Evolutionary conservation across 148 eudicot species (phyloP).

Genomic region (Chenopodium suecicum): DNA sequence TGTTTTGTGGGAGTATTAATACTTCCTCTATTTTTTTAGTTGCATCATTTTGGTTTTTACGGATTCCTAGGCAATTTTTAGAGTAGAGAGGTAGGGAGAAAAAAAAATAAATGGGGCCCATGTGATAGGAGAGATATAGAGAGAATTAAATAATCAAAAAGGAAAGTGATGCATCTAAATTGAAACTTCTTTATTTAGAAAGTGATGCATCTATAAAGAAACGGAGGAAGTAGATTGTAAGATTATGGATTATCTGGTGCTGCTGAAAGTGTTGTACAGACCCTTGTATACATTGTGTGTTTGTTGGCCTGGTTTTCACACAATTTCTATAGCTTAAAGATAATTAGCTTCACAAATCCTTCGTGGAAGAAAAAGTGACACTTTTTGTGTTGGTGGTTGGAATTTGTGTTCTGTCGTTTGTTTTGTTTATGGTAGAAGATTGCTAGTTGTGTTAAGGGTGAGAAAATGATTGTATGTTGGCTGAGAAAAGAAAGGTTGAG

Average conservation of each 20-base stretch:
- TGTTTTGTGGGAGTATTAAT: background rate
- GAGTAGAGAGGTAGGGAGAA: no score
- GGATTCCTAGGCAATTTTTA: no score
- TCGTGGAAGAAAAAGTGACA: background rate
- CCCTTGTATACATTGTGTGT: background rate
- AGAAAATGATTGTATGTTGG: background rate
- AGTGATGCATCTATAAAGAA: no score
- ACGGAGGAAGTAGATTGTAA: background rate
- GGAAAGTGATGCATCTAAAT: no score
- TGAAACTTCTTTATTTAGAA: no score
- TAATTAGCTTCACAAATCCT: background rate
- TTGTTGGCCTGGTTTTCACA: background rate
- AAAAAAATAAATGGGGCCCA: no score
- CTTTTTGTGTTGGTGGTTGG: background rate
- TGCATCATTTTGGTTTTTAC: no score
- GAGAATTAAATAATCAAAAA: no score
- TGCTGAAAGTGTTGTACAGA: background rate
- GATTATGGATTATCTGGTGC: background rate
- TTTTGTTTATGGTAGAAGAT: background rate
- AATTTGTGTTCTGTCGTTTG: background rate
- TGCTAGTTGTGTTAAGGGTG: background rate
- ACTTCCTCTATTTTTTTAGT: no score
- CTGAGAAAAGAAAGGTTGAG: background rate
- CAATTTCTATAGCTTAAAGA: background rate
- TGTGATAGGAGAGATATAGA: no score